A percentile compares a stretch with the other conserved stretches of the same genome.
Conservation (phyloP, 345 rosid species). For the Syzygium oleosum region DNA sequence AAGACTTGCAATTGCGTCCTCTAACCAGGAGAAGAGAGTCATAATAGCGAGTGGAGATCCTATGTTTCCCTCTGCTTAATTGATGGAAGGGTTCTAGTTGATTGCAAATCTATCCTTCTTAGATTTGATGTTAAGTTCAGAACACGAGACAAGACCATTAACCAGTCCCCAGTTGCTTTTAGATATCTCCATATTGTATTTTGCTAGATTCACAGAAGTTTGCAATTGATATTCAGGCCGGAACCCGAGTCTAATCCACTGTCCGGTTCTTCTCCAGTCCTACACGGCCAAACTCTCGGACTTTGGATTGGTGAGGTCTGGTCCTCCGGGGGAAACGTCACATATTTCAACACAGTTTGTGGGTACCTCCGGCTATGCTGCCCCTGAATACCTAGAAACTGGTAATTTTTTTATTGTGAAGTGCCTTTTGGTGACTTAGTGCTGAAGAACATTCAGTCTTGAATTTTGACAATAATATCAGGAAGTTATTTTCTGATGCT, state of each 20-base stretch:
- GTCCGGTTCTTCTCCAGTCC: background rate
- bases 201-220: background rate
- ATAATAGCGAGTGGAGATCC: background rate
- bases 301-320: background rate
- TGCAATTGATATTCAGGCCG: background rate
- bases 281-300: slow-evolving; percentile 1
- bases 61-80: background rate
- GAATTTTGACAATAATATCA: background rate
- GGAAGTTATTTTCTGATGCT: background rate
- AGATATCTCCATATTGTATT: background rate
- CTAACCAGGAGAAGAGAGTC: background rate
- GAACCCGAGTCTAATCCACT: background rate
- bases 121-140: background rate
- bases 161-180: background rate
- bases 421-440: background rate
- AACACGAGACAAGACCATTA: background rate
- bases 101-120: background rate
- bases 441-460: background rate
- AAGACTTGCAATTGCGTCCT: background rate
- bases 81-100: background rate
- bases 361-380: background rate
- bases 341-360: background rate
- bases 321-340: background rate
- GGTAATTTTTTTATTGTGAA: background rate
- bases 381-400: background rate